Conservation (phyloP, 345 rosid species). For the Corchorus olitorius region DNA sequence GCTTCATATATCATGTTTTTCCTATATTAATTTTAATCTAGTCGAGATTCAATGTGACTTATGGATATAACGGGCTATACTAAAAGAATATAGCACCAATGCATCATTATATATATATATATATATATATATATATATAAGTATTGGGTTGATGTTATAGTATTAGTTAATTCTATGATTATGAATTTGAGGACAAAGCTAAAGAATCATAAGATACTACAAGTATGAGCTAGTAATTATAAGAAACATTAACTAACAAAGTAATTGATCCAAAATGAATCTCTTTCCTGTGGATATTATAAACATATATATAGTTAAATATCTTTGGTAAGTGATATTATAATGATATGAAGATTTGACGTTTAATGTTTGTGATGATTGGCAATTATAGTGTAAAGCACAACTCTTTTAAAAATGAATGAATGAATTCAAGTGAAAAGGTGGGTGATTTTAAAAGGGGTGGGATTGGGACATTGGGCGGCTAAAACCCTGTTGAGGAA, state of each 20-base stretch:
- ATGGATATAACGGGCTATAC: no score
- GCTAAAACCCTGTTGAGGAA: neutral
- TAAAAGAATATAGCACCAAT: no score
- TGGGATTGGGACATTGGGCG: neutral
- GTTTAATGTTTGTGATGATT: neutral
- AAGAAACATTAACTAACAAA: no score
- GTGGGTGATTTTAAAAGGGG: neutral
- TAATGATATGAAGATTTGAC: neutral
- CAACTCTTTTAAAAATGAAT: neutral
- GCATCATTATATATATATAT: no score
- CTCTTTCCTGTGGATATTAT: neutral
- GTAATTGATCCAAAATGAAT: neutral
- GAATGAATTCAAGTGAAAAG: neutral
- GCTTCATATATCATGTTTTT: no score
- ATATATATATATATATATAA: no score
- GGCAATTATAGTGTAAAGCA: neutral
- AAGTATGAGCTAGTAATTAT: neutral
- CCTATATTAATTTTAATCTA: no score
- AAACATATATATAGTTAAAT: neutral
- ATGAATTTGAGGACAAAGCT: neutral
- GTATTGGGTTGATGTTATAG: neutral
- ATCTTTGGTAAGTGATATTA: neutral
- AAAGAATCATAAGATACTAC: neutral
- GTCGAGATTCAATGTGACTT: no score
- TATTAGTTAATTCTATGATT: neutral